These are phyloP conservation scores for Zygotorulaspora florentina DNA, from an alignment of 805 yeast genomes.

Conservation along the genomic window DNA sequence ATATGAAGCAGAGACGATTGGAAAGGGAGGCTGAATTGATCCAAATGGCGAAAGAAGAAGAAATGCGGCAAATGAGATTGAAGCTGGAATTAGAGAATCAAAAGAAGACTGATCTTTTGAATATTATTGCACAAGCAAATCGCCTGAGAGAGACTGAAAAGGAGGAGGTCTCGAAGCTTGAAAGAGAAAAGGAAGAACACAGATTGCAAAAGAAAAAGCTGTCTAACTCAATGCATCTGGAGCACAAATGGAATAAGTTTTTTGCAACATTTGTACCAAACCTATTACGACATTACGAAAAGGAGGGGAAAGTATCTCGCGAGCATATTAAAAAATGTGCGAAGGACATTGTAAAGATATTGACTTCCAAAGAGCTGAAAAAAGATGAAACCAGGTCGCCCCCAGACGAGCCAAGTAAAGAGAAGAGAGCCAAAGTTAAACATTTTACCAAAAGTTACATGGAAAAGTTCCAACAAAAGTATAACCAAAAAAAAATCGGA, in stretches of 20 bases:
- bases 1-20: slow-evolving; percentile 28
- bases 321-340: slow-evolving; percentile 75
- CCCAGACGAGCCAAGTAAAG: slow-evolving; percentile 56
- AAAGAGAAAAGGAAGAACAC: slow-evolving; percentile 26
- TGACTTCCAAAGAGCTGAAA: slow-evolving; percentile 62
- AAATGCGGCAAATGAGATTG: slow-evolving; percentile 19
- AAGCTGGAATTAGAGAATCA: slow-evolving; percentile 25
- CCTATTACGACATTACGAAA: slow-evolving; percentile 59
- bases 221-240: slow-evolving; percentile 17
- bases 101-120: slow-evolving; percentile 32
- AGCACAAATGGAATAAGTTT: slow-evolving; percentile 37
- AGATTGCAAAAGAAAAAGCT: slow-evolving; percentile 17
- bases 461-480: slow-evolving; percentile 57
- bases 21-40: slow-evolving; percentile 24
- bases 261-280: slow-evolving; percentile 82
- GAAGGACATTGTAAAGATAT: slow-evolving; percentile 63
- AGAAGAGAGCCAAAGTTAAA: slow-evolving; percentile 66
- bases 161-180: slow-evolving; percentile 14
- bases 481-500: slow-evolving; percentile 34
- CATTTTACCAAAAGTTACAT: slow-evolving; percentile 58
- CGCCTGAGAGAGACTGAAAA: slow-evolving; percentile 27
- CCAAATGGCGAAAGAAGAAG: slow-evolving; percentile 27
- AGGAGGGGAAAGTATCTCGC: slow-evolving; percentile 52
- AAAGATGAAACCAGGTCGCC: slow-evolving; percentile 37
- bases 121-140: slow-evolving; percentile 41